Evolutionary conservation across 1,284 basidiomycete genomes (phyloP).

Genomic region (Grifola frondosa): DNA sequence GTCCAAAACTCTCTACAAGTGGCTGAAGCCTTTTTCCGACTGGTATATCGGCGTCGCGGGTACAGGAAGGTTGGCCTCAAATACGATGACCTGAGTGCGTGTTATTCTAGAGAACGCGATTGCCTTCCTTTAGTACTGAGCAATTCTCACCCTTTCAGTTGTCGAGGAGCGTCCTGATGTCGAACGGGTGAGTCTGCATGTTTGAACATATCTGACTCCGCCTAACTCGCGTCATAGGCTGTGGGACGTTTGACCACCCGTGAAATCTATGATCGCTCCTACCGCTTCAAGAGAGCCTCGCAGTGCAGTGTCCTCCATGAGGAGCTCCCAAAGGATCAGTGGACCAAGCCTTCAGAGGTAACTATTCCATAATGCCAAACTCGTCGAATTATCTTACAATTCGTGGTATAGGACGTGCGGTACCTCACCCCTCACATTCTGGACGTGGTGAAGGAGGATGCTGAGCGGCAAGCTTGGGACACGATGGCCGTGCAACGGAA

Average conservation of each 20-base stretch:
- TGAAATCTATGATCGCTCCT: conserved; percentile 90
- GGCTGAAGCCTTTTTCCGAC: conserved; percentile 79
- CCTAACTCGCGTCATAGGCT: conserved; percentile 51
- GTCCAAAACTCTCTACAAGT: conserved; percentile 63
- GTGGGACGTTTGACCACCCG: conserved; percentile 77
- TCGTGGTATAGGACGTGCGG: conserved; percentile 71
- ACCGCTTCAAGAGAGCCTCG: conserved; percentile 84
- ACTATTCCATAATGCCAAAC: conserved; percentile 22
- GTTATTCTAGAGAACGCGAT: conserved; percentile 10
- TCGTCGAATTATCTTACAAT: conserved; percentile 3
- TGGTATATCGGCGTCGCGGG: conserved; percentile 85
- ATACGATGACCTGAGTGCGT: conserved; percentile 91
- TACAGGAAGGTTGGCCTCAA: conserved; percentile 90
- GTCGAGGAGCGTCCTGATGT: conserved; percentile 86
- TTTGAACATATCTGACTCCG: not conserved
- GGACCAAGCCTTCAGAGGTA: conserved; percentile 81
- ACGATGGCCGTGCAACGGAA: conserved; percentile 63
- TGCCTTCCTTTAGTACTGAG: conserved; percentile 3
- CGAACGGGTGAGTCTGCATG: conserved; percentile 64
- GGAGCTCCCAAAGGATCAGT: conserved; percentile 83
- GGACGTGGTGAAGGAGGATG: conserved; percentile 75
- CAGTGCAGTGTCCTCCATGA: conserved; percentile 83
- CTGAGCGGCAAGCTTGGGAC: conserved; percentile 87
- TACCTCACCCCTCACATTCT: conserved; percentile 86
- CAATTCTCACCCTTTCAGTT: conserved; percentile 46